Evolutionary conservation across 2,329 filamentous ascomycete species (phyloP), one percentile per base, ranked within the genome.

Genomic region (Myriosclerotinia scirpicola): DNA sequence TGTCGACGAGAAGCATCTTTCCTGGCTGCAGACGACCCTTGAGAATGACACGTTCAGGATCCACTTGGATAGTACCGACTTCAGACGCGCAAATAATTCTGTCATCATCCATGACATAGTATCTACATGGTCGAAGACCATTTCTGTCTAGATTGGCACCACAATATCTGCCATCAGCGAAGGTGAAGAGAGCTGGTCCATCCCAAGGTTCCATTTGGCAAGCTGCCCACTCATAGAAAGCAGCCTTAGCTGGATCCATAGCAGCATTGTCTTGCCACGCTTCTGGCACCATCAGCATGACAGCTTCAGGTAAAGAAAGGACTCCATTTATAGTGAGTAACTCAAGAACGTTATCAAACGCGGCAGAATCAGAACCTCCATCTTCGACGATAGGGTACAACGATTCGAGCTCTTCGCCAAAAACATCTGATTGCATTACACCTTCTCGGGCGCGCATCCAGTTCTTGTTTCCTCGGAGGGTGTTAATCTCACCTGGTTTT

Each of bases 141-240:
- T 98, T 98, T 79, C 94, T 89, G 81, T 98, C 94, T 34, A 98
- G 85, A 78, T 97, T 98, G 72, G 94, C 94, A 85, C 94, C 94
- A 76, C 94, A 98, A 84, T 95, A 98, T 70, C 94, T 89, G 69
- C 94, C 94, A 78, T 98, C 94, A 38, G 94, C 92, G 80, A 98
- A 98, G 8, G 93, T 97, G 83, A 98, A 98, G 42, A 98, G 87
- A 66, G 94, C 94, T 44, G 94, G 94, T 22, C 94, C 94, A 79
- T 98, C 94, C 94, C 94, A 98, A 20, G 94, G 93, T 82, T 98
- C 94, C 94, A 98, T 98, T 83, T 96, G 91, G 79, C 94, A 98
- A 72, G 93, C 93, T 75, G 94, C 94, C 93, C 94, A 98, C 79
- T 98, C 93, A 80, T 98, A 98, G 81, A 97, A 98, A 62, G 94